phyloP scores from a whole-genome alignment of 1,284 basidiomycete genomes.

The Trichosporon sp. region DNA sequence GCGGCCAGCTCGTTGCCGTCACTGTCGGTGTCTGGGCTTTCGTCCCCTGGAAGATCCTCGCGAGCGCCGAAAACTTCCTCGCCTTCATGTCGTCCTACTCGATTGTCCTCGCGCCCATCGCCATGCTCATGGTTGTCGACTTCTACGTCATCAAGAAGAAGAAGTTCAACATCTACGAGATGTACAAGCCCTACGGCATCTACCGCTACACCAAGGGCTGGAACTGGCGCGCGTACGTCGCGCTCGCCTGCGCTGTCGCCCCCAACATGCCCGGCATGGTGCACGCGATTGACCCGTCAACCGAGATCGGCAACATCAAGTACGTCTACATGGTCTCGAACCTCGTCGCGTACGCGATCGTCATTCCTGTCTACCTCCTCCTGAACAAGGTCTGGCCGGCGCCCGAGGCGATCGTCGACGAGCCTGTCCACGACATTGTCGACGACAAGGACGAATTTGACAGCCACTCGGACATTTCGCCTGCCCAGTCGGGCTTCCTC shows the following conservation, averaged over 20 bases:
- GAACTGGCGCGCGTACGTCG: slow-evolving; percentile 66
- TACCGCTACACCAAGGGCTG: slow-evolving; percentile 60
- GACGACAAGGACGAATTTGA: slow-evolving; percentile 3
- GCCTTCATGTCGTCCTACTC: slow-evolving; percentile 52
- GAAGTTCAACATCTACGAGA: slow-evolving; percentile 46
- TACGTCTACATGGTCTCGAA: slow-evolving; percentile 57
- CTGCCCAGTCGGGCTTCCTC: background rate
- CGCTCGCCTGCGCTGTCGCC: slow-evolving; percentile 66
- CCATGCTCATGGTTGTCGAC: slow-evolving; percentile 45
- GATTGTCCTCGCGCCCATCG: slow-evolving; percentile 50
- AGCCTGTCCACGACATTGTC: slow-evolving; percentile 60
- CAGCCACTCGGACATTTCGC: slow-evolving; percentile 15
- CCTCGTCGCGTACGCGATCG: slow-evolving; percentile 54
- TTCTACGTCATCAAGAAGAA: slow-evolving; percentile 44
- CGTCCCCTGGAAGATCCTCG: slow-evolving; percentile 51
- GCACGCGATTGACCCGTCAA: slow-evolving; percentile 55
- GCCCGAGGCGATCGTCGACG: slow-evolving; percentile 63
- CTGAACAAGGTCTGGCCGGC: slow-evolving; percentile 67
- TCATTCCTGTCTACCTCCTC: slow-evolving; percentile 65
- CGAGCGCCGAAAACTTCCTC: slow-evolving; percentile 37
- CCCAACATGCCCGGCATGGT: slow-evolving; percentile 71
- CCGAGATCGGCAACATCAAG: slow-evolving; percentile 64
- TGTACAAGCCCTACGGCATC: slow-evolving; percentile 45
- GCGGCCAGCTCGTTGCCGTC: slow-evolving; percentile 73
- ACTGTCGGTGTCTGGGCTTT: slow-evolving; percentile 68